Conservation (phyloP, 148 eudicot genomes). For the Euryodendron excelsum region DNA sequence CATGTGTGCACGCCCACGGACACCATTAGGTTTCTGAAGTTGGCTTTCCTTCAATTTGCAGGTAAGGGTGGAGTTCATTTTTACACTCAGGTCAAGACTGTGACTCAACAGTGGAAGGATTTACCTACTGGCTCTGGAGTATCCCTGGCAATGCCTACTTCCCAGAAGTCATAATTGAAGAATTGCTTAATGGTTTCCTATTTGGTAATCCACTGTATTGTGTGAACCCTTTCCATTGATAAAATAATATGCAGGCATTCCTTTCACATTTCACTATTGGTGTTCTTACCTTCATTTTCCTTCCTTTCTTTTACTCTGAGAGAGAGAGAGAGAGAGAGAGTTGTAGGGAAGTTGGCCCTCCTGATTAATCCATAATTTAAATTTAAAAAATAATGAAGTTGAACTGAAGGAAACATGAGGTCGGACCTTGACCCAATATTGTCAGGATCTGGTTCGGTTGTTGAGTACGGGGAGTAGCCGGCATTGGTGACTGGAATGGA, state of each 20-base stretch:
- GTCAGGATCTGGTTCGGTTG: no score
- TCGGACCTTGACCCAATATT: no score
- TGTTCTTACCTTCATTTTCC: no score
- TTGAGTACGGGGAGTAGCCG: no score
- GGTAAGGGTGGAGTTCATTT: conserved; percentile 96
- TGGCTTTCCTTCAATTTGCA: conserved; percentile 26
- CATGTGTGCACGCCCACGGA: no score
- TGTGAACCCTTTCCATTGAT: neutral
- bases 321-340: no score
- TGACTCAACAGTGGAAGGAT: conserved; percentile 98
- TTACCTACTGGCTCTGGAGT: conserved; percentile 64
- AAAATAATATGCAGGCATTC: neutral
- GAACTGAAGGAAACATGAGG: no score
- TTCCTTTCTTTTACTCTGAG: neutral
- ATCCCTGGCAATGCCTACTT: conserved; percentile 96
- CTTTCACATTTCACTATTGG: neutral
- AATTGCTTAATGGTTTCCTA: neutral
- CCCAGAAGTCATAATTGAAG: no score
- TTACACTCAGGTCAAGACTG: conserved; percentile 83
- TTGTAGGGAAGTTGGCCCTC: no score
- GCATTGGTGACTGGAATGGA: no score
- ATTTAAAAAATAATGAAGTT: no score
- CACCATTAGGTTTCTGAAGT: neutral
- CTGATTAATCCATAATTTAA: no score
- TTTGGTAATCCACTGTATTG: neutral